Evolutionary conservation across 2,329 filamentous ascomycete genomes (phyloP), one percentile per base, ranked within the genome.

Genomic region (Sporothrix dimorphospora): DNA sequence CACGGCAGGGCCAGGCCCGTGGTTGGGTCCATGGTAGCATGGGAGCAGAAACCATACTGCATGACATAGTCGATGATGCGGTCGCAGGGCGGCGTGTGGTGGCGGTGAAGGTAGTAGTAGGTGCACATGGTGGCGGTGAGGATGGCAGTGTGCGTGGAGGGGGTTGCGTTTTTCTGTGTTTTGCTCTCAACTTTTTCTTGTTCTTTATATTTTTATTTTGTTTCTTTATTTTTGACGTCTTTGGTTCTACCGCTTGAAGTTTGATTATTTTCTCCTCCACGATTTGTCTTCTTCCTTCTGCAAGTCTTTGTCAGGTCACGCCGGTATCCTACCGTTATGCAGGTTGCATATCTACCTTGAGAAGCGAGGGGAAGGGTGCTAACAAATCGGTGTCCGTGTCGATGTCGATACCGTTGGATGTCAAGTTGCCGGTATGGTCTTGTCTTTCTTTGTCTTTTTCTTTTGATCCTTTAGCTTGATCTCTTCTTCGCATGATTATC

Each of bases 41-140:
- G 40, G 4, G 21, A 12, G 73, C 76, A 77, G 55, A 73, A 76
- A 38, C 57, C 59, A 49, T 76, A 77, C 8, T 75, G 74, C 67
- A 77, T 70, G 24, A 73, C 73, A 49, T 75, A 75, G 53, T 73
- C 72, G 45, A 74, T 69, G 16, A 47, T 51, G 19, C 72, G 70
- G 9, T 47, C 8, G 55, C 76, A 77, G 6, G 74, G 70, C 14
- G 74, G 49, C 21, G 73, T 68, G 70, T 77, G 86, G 76, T 88
- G 85, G 77, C 86, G 82, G 76, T 87, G 85, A 55, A 86, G 79
- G 75, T 84, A 84, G 74, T 84, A 83, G 78, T 83, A 84, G 73
- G 80, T 82, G 75, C 85, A 87, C 86, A 88, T 88, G n/a, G 27
- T 76, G 67, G 14, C n/a, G 14, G 12, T 12, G 16, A 11, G 6